Conservation (phyloP, 257 asterid species). For the Nicotiana benthamiana region DNA sequence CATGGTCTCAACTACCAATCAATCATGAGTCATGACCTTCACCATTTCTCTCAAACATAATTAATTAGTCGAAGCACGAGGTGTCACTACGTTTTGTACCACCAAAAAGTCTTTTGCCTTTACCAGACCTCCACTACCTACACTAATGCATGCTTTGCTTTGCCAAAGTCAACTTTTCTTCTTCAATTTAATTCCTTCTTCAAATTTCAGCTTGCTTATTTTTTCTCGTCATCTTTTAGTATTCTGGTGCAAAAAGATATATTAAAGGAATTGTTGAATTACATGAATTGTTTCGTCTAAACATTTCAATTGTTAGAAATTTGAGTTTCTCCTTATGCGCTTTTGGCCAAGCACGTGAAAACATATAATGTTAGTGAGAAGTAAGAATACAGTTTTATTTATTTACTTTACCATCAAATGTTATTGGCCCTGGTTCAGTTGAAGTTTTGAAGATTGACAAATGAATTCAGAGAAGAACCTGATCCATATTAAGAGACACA, state of each 20-base stretch:
- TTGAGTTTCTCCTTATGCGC: background rate
- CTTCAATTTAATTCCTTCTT: background rate
- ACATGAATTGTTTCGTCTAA: background rate
- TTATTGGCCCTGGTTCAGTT: no score
- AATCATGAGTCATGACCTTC: background rate
- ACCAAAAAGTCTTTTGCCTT: background rate
- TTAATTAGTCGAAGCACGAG: background rate
- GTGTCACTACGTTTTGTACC: background rate
- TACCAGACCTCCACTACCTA: background rate
- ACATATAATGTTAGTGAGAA: no score
- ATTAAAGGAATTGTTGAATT: background rate
- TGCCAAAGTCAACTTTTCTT: slow-evolving; percentile 2
- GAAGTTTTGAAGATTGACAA: no score
- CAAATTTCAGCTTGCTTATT: background rate
- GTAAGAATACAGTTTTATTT: no score
- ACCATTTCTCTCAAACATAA: background rate
- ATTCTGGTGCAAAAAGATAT: background rate
- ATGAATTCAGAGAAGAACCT: no score
- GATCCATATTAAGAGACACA: no score
- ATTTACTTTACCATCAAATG: no score
- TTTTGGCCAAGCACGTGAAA: no score
- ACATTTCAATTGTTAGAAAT: background rate
- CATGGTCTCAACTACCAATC: background rate
- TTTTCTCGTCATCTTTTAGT: background rate
- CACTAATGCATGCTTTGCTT: background rate